Base-by-base conservation (phyloP, 352 stramenopile genomes). In the Globisporangium solare region DNA sequence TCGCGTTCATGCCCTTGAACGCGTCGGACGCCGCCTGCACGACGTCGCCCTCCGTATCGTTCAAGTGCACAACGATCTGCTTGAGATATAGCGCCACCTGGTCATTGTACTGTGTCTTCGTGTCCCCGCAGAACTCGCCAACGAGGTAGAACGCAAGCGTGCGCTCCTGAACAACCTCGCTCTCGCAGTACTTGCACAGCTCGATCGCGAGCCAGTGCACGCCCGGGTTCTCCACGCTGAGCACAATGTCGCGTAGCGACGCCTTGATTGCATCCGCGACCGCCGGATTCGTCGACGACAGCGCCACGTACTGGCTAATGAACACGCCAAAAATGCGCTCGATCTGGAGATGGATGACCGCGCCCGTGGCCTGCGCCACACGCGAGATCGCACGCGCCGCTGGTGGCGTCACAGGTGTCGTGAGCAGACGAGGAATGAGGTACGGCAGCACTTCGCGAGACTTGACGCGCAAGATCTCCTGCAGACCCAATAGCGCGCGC, bases 381-480 rank as follows among this genome's bases (percentile, higher is more conserved):
- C 88, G 94, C 6, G 79, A 89, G 49, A 99, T 67, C 41, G 97
- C 95, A 40, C 90, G 81, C 6, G 96, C 85, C 18, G 98, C 85
- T 32, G 88, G 92, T 8, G 73, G 69, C 27, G 85, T 92, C 46
- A 99, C 81, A 10, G 97, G 97, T 35, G 73, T 84, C 56, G 86
- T 89, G 21, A 99, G 71, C 42, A 99, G 70, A 47, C 90, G 93
- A 15, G 97, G 97, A 47, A 99, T 94, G 54, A 99, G 82, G 68
- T 98, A 98, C 52, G 96, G 89, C 24, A 99, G 74, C 52, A 99
- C 79, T 63, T 99, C 97, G 46, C 89, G 83, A 27, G 95, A 97
- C 69, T 98, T 96, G 40, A 99, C 82, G 39, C 88, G 86, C 50
- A 99, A 64, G 61, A 99, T 98, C 54, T 99, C 95, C 58, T 98